A percentile compares a stretch with the other conserved stretches of the same genome.
Conservation (phyloP, 1,284 basidiomycete genomes). For the Peniophora sp. region DNA sequence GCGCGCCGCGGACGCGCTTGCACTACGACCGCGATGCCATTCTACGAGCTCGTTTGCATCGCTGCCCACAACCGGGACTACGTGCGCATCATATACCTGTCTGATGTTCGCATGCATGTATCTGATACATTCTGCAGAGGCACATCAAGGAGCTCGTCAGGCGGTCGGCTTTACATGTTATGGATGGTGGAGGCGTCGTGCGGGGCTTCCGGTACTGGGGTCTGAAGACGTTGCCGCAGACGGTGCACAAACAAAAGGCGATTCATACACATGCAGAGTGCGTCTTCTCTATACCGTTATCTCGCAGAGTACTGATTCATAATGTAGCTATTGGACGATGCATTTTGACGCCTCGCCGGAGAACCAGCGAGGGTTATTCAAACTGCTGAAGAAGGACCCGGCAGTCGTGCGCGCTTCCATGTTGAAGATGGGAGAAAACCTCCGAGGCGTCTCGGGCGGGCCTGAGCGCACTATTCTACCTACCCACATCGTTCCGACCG, state of each 20-base stretch:
- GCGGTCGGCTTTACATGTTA: slow-evolving; percentile 65
- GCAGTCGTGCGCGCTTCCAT: slow-evolving; percentile 79
- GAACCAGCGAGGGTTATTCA: slow-evolving; percentile 55
- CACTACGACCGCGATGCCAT: slow-evolving; percentile 46
- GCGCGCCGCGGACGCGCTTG: neutral
- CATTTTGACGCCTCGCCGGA: slow-evolving; percentile 81
- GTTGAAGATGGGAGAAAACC: slow-evolving; percentile 69
- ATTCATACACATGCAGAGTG: slow-evolving; percentile 70
- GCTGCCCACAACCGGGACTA: slow-evolving; percentile 67
- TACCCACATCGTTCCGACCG: too few species aligned
- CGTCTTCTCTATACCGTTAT: slow-evolving; percentile 26
- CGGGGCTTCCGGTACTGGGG: slow-evolving; percentile 74
- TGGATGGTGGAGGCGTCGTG: slow-evolving; percentile 76
- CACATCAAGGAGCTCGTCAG: slow-evolving; percentile 74
- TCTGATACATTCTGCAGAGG: slow-evolving; percentile 33
- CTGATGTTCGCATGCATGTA: neutral
- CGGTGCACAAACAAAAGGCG: slow-evolving; percentile 65
- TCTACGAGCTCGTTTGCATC: slow-evolving; percentile 78
- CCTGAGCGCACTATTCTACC: slow-evolving; percentile 23
- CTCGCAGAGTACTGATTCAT: neutral
- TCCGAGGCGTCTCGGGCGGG: slow-evolving; percentile 52
- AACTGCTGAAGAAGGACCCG: slow-evolving; percentile 68
- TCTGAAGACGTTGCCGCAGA: slow-evolving; percentile 65
- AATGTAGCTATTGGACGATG: slow-evolving; percentile 80
- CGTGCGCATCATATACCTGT: slow-evolving; percentile 32